Percentiles rank a stretch among this genome's conserved stretches.
phyloP scores from a whole-genome alignment of 1,284 basidiomycete genomes.

The Cutaneotrichosporon sp. region DNA sequence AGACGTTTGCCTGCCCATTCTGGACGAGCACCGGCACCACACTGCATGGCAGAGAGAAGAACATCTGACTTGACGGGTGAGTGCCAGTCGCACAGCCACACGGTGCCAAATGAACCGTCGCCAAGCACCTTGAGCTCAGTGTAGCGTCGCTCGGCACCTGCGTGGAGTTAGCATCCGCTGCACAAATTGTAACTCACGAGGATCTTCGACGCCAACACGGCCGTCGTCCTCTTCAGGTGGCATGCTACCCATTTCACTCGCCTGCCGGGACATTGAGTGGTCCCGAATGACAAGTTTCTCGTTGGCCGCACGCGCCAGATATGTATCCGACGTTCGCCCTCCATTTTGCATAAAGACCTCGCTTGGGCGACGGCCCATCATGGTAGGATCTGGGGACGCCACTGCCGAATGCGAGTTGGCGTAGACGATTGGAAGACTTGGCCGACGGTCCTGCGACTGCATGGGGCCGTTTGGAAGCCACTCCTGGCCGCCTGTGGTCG shows the following conservation, averaged over 20 bases:
- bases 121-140: conserved; percentile 77
- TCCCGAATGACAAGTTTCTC: conserved; percentile 1
- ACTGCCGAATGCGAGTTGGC: no score
- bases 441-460: no score
- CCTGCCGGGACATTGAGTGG: background rate
- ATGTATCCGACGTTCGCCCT: conserved; percentile 1
- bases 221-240: conserved; percentile 26
- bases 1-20: conserved; percentile 93
- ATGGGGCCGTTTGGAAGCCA: no score
- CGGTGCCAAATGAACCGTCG: conserved; percentile 95
- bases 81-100: conserved; percentile 99
- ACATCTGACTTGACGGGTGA: conserved; percentile 84
- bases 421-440: no score
- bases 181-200: conserved; percentile 27
- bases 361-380: background rate
- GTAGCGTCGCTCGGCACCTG: conserved; percentile 48
- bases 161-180: conserved; percentile 1
- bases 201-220: conserved; percentile 39
- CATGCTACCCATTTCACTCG: conserved; percentile 1
- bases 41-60: conserved; percentile 84
- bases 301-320: background rate
- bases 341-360: background rate
- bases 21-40: conserved; percentile 67
- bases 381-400: no score
- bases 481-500: no score